A percentile compares a stretch with the other conserved stretches of the same genome.
Evolutionary conservation across 306 rosid genomes (phyloP).

Genomic region (Quillaja saponaria): DNA sequence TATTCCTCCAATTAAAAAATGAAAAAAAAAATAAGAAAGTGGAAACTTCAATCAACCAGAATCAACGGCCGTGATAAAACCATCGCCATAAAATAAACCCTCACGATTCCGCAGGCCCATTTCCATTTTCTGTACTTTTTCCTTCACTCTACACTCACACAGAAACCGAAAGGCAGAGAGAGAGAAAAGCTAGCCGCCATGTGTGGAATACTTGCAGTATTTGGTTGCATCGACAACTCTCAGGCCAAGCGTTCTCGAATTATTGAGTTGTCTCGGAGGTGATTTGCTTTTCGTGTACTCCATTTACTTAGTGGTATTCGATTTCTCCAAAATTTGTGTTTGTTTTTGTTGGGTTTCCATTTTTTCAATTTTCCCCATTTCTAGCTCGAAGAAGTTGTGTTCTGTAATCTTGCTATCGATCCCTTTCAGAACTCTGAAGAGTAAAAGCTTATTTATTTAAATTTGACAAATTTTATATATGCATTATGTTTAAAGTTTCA

Average conservation of each 20-base stretch:
- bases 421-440: background rate
- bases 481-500: background rate
- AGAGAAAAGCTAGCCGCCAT: conserved; percentile 53
- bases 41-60: no score
- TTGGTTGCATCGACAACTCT: conserved; percentile 76
- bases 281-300: background rate
- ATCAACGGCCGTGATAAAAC: no score
- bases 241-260: conserved; percentile 87
- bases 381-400: no score
- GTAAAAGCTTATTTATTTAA: background rate
- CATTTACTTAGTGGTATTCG: background rate
- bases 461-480: background rate
- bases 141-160: no score
- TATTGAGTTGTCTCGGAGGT: conserved; percentile 88
- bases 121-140: no score
- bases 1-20: no score
- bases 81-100: no score
- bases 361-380: no score
- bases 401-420: background rate
- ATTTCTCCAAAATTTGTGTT: conserved; percentile 2
- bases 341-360: no score
- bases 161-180: no score
- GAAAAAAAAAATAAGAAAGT: no score
- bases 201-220: conserved; percentile 96
- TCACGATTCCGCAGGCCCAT: no score